Conservation (phyloP, 139 green algal genomes). For the Choricystis sp. region DNA sequence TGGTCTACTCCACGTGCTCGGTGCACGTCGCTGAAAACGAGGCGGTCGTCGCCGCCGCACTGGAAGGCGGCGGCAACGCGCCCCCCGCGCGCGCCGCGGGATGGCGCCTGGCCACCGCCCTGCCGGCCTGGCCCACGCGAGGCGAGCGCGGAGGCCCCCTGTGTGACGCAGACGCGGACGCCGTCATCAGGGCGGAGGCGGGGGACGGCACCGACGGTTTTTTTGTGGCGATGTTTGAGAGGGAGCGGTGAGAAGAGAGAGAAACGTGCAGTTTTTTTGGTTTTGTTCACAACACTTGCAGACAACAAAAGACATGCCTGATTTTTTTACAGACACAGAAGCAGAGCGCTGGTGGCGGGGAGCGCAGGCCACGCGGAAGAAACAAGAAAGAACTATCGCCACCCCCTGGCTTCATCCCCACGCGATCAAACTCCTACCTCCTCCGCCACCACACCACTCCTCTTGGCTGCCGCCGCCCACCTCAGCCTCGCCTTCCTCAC, state of each 20-base stretch:
- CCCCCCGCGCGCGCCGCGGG: constrained; percentile 28
- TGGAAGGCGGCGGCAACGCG: too few relatives aligned
- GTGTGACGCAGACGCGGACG: constrained; percentile 1
- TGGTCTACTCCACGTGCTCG: constrained; percentile 90
- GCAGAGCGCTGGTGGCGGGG: background rate
- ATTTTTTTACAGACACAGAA: background rate
- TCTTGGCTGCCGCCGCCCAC: background rate
- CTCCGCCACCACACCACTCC: background rate
- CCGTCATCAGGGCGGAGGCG: constrained; percentile 15
- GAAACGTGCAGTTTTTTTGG: background rate
- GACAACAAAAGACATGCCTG: background rate
- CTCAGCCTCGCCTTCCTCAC: background rate
- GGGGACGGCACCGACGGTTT: constrained; percentile 76
- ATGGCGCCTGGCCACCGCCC: constrained; percentile 40
- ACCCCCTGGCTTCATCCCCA: too few relatives aligned
- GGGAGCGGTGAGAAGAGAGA: background rate
- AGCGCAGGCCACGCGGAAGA: background rate
- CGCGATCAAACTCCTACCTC: too few relatives aligned
- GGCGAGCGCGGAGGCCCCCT: constrained; percentile 36
- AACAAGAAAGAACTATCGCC: too few relatives aligned
- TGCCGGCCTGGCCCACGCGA: constrained; percentile 52
- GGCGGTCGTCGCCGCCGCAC: constrained; percentile 58
- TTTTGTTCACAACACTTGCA: background rate
- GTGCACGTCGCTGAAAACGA: constrained; percentile 85
- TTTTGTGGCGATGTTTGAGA: constrained; percentile 74